phyloP scores from a whole-genome alignment of 306 rosid genomes.

The Cucurbita moschata region DNA sequence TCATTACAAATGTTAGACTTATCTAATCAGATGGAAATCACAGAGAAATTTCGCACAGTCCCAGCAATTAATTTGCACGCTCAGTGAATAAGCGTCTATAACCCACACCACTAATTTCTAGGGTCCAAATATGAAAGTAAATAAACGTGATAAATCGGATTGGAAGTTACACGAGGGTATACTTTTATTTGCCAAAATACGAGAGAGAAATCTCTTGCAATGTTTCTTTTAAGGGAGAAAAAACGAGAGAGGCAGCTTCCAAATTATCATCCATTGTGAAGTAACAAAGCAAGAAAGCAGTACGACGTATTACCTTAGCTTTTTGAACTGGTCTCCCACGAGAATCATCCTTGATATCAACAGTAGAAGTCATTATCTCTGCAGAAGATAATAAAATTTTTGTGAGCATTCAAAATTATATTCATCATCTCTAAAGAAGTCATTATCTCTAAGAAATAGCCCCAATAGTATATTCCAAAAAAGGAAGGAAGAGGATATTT shows the following conservation, averaged over 20 bases:
- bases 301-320: conserved; percentile 21
- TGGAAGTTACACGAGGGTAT: not conserved
- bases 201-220: not conserved
- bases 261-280: not conserved
- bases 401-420: not conserved
- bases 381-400: not conserved
- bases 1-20: not conserved
- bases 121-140: not conserved
- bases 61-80: not conserved
- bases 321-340: conserved; percentile 45
- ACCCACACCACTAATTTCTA: not conserved
- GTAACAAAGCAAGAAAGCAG: not conserved
- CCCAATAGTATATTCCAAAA: not conserved
- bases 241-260: not conserved
- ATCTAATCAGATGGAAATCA: not conserved
- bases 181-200: not conserved
- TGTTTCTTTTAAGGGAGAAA: too few relatives aligned
- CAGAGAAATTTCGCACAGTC: not conserved
- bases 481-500: conserved; percentile 2
- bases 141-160: not conserved
- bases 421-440: conserved; percentile 11
- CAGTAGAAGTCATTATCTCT: conserved; percentile 49
- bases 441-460: conserved; percentile 21
- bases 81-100: not conserved
- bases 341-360: conserved; percentile 54